A percentile compares a stretch with the other conserved stretches of the same genome.
phyloP scores from a whole-genome alignment of 2,329 filamentous ascomycete species.

The Monosporascus sp. region DNA sequence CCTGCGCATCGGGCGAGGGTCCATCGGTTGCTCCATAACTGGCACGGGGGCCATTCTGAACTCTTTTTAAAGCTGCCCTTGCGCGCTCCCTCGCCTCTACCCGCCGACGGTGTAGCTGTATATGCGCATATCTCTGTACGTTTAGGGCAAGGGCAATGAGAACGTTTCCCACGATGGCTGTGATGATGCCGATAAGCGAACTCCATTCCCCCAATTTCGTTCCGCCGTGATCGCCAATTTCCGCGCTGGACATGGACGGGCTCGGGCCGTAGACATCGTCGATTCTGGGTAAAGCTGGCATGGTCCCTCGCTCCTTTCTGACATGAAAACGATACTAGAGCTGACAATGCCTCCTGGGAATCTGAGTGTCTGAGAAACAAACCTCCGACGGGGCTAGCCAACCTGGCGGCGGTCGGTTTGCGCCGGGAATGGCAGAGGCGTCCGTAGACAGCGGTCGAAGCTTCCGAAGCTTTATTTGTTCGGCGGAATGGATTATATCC shows the following conservation, averaged over 20 bases:
- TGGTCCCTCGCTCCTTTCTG: constrained; percentile 2
- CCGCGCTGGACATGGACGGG: constrained; percentile 13
- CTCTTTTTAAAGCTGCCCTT: constrained; percentile 47
- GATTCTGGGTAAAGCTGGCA: constrained; percentile 13
- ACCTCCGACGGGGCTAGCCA: not conserved
- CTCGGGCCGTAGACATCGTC: constrained; percentile 10
- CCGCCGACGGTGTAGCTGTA: constrained; percentile 69
- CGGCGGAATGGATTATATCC: not conserved
- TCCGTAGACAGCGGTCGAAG: not conserved
- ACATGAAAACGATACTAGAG: not conserved
- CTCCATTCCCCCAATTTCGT: constrained; percentile 69
- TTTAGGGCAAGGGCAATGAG: constrained; percentile 95
- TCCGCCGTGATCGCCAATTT: constrained; percentile 29
- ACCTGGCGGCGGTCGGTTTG: not conserved
- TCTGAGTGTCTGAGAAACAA: too few relatives aligned
- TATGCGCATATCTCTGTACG: constrained; percentile 92
- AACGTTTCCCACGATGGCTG: constrained; percentile 86
- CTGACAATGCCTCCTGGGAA: not conserved
- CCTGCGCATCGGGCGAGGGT: constrained; percentile 17
- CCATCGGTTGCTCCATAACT: constrained; percentile 24
- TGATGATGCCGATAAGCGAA: constrained; percentile 88
- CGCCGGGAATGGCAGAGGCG: not conserved
- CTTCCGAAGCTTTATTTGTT: not conserved
- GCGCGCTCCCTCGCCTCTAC: constrained; percentile 51
- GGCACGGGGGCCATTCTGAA: constrained; percentile 25